Base-by-base conservation (phyloP, 2,329 filamentous ascomycete genomes). In the Daldinia sp. region DNA sequence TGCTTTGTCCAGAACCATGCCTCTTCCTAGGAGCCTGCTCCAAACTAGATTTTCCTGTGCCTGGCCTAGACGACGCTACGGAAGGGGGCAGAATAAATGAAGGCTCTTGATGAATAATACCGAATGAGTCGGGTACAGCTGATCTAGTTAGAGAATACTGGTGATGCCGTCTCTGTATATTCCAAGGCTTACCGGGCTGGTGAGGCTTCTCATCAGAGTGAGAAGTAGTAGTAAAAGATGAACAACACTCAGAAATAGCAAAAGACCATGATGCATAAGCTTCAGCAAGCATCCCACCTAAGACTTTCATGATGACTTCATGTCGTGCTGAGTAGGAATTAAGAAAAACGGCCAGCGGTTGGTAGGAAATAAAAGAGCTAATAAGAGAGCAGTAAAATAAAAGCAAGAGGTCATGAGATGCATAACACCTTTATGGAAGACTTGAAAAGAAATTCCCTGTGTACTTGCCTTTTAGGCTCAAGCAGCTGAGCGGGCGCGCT, bases 241-340 rank as follows among this genome's bases (percentile, higher is more conserved):
- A 71, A 71, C 82, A 84, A 71, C 82, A 84, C 58, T 77, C 75
- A 59, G 77, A 75, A 65, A 84, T 65, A 60, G 78, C 79, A 66
- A 78, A 76, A 62, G 84, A 77, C 80, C 82, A 85, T 64, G 81
- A 81, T 62, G 77, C 70, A 71, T 78, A 79, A 45, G 76, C 74
- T 71, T 77, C 77, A 72, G 74, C 72, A 66, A 81, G 73, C 71
- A 80, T 77, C 71, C 75, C 77, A 74, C 75, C 77, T 72, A 78
- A 73, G 68, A 72, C 68, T 73, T 77, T 80, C 79, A 82, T 82
- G 73, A 63, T 71, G 66, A 63, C 66, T 64, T 71, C 73, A 74
- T 75, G 67, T 71, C 73, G 68, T 61, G 65, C 66, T 52, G 64
- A 50, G 45, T 23, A 25, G 29, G 29, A 25, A 37, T 8, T 67